Percentiles rank a stretch among this genome's conserved stretches.
These are phyloP conservation scores for Handroanthus guayacan DNA, from an alignment of 257 asterid species.

Conservation along the genomic window DNA sequence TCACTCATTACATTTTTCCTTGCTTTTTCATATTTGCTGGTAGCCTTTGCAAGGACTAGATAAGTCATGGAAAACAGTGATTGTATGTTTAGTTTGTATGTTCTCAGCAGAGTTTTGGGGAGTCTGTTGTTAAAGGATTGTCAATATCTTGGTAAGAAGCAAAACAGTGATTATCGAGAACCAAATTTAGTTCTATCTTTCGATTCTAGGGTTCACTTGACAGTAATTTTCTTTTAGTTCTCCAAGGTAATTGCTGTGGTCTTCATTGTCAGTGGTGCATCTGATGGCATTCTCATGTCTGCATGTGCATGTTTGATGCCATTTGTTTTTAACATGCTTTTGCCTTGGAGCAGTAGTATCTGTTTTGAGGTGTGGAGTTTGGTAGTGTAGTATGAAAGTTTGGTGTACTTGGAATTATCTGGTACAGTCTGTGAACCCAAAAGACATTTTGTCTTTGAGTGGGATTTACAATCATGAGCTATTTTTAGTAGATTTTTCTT, in stretches of 20 bases:
- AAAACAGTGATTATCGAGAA: neutral
- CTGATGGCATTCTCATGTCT: neutral
- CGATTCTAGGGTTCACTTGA: neutral
- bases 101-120: neutral
- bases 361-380: neutral
- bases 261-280: neutral
- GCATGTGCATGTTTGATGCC: neutral
- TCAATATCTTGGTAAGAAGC: neutral
- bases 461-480: neutral
- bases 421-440: neutral
- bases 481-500: neutral
- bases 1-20: neutral
- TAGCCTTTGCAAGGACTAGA: neutral
- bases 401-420: conserved; percentile 1
- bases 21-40: neutral
- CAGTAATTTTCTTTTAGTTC: neutral
- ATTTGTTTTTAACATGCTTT: neutral
- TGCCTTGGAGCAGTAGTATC: neutral
- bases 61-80: neutral
- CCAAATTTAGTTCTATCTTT: neutral
- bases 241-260: neutral
- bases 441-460: neutral
- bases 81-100: neutral
- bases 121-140: neutral
- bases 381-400: neutral